Conservation (phyloP, 1,284 basidiomycete species). For the Ustilago shanxiensis region DNA sequence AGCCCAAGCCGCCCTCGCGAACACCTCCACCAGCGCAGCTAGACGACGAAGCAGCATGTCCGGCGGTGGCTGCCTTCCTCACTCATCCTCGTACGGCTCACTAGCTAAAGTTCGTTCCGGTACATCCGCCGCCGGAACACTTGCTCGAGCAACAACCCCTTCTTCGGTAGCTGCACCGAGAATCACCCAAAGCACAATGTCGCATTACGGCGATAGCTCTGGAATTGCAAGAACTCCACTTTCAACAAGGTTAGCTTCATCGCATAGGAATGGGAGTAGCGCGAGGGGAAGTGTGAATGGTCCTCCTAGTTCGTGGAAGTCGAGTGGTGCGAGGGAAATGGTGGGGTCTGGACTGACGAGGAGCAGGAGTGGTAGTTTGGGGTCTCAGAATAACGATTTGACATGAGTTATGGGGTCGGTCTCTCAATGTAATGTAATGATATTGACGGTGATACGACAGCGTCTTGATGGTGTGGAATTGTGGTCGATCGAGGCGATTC, state of each 20-base stretch:
- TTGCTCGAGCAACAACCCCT: constrained; percentile 28
- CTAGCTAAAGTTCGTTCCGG: constrained; percentile 37
- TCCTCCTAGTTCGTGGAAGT: constrained; percentile 48
- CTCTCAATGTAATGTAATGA: constrained; percentile 9
- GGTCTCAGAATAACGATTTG: constrained; percentile 9
- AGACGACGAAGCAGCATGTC: constrained; percentile 42
- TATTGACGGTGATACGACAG: not conserved
- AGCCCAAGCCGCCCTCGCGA: constrained; percentile 13
- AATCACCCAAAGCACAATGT: constrained; percentile 19
- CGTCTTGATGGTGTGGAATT: too few species aligned
- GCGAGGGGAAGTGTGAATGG: constrained; percentile 34
- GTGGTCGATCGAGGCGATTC: too few species aligned
- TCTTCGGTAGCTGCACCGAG: constrained; percentile 8
- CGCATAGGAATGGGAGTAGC: constrained; percentile 24
- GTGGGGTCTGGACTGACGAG: constrained; percentile 72
- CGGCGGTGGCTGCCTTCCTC: constrained; percentile 16
- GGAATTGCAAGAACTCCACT: constrained; percentile 23
- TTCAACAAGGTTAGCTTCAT: constrained; percentile 26
- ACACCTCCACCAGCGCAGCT: constrained; percentile 6
- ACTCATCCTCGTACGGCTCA: constrained; percentile 31
- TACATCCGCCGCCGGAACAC: not conserved
- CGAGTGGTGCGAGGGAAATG: not conserved
- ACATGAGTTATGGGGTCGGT: not conserved
- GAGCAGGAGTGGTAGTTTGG: constrained; percentile 84
- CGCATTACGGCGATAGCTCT: constrained; percentile 4